These are phyloP conservation scores for Balakata baccata DNA, from an alignment of 345 rosid species.

Conservation along the genomic window DNA sequence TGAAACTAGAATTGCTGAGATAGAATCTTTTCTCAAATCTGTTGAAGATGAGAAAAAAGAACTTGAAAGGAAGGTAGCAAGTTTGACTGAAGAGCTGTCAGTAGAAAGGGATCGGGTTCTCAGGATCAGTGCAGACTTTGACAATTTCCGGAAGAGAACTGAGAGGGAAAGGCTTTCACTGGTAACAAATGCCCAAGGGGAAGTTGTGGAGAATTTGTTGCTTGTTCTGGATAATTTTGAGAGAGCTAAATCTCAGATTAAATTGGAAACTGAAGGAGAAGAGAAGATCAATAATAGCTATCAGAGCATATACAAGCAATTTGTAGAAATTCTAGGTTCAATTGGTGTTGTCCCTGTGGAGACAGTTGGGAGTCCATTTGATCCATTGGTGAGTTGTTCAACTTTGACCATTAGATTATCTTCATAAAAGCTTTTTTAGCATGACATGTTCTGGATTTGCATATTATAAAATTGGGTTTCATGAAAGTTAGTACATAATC, in stretches of 20 bases:
- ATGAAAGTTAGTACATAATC: background rate
- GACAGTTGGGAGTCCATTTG: constrained; percentile 77
- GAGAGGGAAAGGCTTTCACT: constrained; percentile 79
- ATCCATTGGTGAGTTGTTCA: constrained; percentile 78
- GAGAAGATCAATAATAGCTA: constrained; percentile 84
- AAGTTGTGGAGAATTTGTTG: constrained; percentile 76
- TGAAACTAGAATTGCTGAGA: constrained; percentile 54
- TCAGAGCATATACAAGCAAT: constrained; percentile 92
- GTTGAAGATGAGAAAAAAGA: constrained; percentile 60
- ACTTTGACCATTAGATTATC: constrained; percentile 13
- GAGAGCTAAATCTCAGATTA: constrained; percentile 87
- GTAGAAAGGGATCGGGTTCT: constrained; percentile 69
- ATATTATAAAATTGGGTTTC: background rate
- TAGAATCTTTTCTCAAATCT: constrained; percentile 62
- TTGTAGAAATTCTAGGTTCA: constrained; percentile 65
- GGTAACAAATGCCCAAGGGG: constrained; percentile 89
- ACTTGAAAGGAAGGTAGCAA: constrained; percentile 52
- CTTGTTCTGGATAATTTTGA: constrained; percentile 87
- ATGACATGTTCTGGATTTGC: background rate
- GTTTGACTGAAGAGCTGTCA: constrained; percentile 59
- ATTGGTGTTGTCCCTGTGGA: constrained; percentile 84
- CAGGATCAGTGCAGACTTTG: constrained; percentile 91
- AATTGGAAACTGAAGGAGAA: constrained; percentile 83
- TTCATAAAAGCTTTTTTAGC: constrained; percentile 1
- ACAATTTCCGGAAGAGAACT: constrained; percentile 92